phyloP scores from a whole-genome alignment of 2,329 filamentous ascomycete species.

The Rutstroemia sp. region DNA sequence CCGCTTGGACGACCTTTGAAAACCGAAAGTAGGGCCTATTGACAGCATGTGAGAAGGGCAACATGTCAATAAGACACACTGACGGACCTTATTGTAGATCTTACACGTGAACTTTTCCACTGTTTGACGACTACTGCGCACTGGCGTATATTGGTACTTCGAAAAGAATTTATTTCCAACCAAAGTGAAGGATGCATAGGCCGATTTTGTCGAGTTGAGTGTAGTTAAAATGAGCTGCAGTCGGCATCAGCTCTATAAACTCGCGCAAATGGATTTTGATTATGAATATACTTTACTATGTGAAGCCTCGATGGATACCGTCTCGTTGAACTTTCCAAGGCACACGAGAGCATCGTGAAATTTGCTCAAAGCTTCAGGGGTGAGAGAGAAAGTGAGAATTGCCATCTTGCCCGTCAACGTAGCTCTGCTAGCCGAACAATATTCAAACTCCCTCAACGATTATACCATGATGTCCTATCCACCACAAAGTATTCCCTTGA shows the following conservation, averaged over 20 bases:
- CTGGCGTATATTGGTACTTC: slow-evolving; percentile 58
- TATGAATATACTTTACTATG: slow-evolving; percentile 21
- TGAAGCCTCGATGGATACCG: slow-evolving; percentile 58
- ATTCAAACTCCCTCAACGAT: background rate
- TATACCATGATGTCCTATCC: background rate
- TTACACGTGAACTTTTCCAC: slow-evolving; percentile 62
- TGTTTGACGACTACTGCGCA: slow-evolving; percentile 11
- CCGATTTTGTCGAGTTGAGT: slow-evolving; percentile 73
- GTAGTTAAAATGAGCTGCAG: slow-evolving; percentile 63
- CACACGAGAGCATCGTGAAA: slow-evolving; percentile 69
- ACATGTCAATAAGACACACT: background rate
- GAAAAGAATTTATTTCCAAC: slow-evolving; percentile 64
- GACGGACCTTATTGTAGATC: slow-evolving; percentile 58
- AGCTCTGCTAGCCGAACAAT: background rate
- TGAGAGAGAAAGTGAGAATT: slow-evolving; percentile 65
- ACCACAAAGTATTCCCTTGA: no score
- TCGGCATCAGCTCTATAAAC: slow-evolving; percentile 7
- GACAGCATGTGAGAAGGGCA: background rate
- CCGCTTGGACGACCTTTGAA: slow-evolving; percentile 58
- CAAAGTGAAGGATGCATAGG: slow-evolving; percentile 67
- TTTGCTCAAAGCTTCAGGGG: slow-evolving; percentile 61
- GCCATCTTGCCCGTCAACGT: slow-evolving; percentile 37
- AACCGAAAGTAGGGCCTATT: slow-evolving; percentile 59
- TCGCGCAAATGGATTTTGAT: background rate
- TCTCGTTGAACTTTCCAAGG: slow-evolving; percentile 72